Evolutionary conservation across 495 filamentous ascomycete species (phyloP), one percentile per base, ranked within the genome.

Genomic region (Penicillium egyptiacum): DNA sequence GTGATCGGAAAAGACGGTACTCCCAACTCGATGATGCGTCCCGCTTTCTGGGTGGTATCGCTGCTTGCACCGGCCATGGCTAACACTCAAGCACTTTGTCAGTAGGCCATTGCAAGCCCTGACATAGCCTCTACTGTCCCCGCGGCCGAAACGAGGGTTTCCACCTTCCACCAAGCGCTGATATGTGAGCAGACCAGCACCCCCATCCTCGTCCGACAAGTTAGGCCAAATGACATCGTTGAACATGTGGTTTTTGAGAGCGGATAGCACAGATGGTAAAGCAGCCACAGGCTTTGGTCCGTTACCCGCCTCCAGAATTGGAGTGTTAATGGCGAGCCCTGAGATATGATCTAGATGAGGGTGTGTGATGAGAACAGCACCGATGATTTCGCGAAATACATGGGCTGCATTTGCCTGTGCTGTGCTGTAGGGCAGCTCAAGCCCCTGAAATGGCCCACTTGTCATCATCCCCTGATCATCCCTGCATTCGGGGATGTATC

Each of bases 161-260:
- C 91, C 92, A n/a, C 90, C 92, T 65, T 96, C 90, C 2, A 87
- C 83, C 20, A 98, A 75, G 25, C 94, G 85, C 70, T 90, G 88
- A 61, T 96, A 98, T 9, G 90, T 96, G 28, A 98, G 83, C 6
- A 98, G 76, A 2, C 95, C 95, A 23, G 91, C 91, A 14, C 95
- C 94, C 30, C 90, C 91, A 69, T 96, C 92, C 75, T 98, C 95
- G 71, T 98, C 92, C 1, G 91, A 94, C 33, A 98, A 76, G 61
- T 98, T 98, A 0, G 94, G 94, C 95, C 95, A 98, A 50, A 98
- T 95, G 43, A 97, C 71, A 66, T 96, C 92, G 73, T 98, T 98
- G 77, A 98, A 98, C 54, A 98, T 88, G 70, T 98, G 92, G 10
- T 79, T 83, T 66, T 96, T 96, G 68, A 98, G 84, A 3, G 92